phyloP scores from a whole-genome alignment of 1,284 basidiomycete genomes.

The Cutaneotrichosporon cutaneum region DNA sequence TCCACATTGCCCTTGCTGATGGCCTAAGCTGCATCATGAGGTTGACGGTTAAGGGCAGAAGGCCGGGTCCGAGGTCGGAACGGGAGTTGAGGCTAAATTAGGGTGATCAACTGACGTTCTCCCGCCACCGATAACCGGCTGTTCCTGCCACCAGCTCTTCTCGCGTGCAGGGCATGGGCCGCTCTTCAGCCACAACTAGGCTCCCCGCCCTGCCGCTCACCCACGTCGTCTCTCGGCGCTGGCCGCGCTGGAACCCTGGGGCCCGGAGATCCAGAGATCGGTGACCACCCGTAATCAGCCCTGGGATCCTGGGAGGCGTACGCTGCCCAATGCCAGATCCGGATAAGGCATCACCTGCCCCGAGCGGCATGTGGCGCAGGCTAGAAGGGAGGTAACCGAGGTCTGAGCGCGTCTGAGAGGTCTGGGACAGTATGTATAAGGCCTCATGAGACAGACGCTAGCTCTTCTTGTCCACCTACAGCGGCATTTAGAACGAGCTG shows the following conservation, averaged over 20 bases:
- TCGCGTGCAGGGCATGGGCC: neutral
- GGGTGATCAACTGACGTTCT: neutral
- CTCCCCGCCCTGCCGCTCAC: too few relatives aligned
- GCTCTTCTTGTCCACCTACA: neutral
- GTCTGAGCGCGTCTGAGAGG: neutral
- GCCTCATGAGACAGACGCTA: neutral
- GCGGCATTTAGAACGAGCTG: neutral
- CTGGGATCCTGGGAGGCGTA: neutral
- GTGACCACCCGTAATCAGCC: neutral
- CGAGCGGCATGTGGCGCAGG: neutral
- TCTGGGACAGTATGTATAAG: neutral
- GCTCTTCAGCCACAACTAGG: neutral
- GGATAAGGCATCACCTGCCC: neutral
- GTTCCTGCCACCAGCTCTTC: neutral
- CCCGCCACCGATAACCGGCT: neutral
- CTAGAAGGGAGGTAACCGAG: neutral
- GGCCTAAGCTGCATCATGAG: too few relatives aligned
- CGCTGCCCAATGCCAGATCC: neutral
- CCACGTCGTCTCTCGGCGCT: too few relatives aligned
- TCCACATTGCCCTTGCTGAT: too few relatives aligned
- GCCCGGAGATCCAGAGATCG: neutral
- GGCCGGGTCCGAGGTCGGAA: neutral
- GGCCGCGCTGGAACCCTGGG: neutral
- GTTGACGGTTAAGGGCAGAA: neutral
- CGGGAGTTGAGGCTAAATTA: slow-evolving; percentile 6